Percentiles rank a stretch among this genome's conserved stretches.
phyloP scores from a whole-genome alignment of 768 basidiomycete genomes.

The Lactarius vividus region DNA sequence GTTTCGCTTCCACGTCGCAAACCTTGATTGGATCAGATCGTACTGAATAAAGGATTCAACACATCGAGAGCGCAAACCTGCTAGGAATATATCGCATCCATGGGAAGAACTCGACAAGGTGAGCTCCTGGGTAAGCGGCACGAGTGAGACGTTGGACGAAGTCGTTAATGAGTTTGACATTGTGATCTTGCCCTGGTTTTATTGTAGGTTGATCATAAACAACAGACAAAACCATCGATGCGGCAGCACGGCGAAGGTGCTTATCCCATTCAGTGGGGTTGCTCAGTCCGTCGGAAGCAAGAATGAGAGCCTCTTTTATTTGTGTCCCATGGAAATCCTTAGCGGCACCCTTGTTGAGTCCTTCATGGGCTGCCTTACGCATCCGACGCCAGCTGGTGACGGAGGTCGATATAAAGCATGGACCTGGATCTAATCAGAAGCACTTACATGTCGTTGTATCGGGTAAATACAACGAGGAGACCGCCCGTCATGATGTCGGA shows the following conservation, averaged over 20 bases:
- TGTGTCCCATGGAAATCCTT: conserved; percentile 33
- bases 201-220: conserved; percentile 30
- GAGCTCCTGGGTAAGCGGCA: conserved; percentile 39
- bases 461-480: conserved; percentile 24
- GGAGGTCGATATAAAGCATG: neutral
- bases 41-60: neutral
- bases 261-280: conserved; percentile 35
- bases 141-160: conserved; percentile 33
- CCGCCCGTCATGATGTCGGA: conserved; percentile 27
- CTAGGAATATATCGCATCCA: conserved; percentile 26
- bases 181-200: conserved; percentile 23
- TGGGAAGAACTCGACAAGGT: conserved; percentile 28
- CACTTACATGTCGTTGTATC: conserved; percentile 24
- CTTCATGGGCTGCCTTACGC: conserved; percentile 38
- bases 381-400: conserved; percentile 36
- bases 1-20: conserved; percentile 23
- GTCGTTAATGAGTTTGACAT: conserved; percentile 30
- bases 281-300: conserved; percentile 33
- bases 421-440: neutral
- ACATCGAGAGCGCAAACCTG: conserved; percentile 5
- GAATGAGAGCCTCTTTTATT: conserved; percentile 34
- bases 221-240: conserved; percentile 34
- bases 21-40: conserved; percentile 13
- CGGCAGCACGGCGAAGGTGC: conserved; percentile 33
- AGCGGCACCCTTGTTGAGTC: conserved; percentile 32